Evolutionary conservation across 345 rosid species (phyloP), one percentile per base, ranked within the genome.

Genomic region (Ceriops tagal): DNA sequence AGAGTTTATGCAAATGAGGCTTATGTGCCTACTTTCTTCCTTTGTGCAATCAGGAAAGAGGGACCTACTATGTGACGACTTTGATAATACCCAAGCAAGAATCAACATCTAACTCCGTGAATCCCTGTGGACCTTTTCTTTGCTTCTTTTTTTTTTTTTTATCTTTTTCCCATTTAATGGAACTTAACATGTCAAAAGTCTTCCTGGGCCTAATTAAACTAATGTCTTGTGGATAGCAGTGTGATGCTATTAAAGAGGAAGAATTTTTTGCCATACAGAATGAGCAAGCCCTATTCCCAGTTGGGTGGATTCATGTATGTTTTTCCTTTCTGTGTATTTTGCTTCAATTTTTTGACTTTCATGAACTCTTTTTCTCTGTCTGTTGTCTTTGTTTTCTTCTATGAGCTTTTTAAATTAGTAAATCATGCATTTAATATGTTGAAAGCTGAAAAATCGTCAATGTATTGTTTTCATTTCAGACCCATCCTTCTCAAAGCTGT

Each of bases 401-500:
- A 21, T n/a, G 8, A 21, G 5, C 8, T 47, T 47, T 46, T 28
- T 16, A 30, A 46, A 28, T 39, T 56, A 0, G 30, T 27, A 28
- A 51, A 49, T 28, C 22, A 58, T 69, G 56, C 28, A 24, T 71
- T 27, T 19, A 28, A 51, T 19, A 7, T 57, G 4, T 22, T 71
- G 30, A 49, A 62, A 35, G 8, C 49, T 39, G 9, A 55, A 55
- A 27, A 18, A 19, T 30, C 3, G 49, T 4, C 56, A 7, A 5
- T 56, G 61, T 69, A 49, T 58, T 73, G 49, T 46, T 11, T 73
- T 28, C 55, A 21, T 82, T 75, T 61, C 89, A 92, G 98, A 92
- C 96, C 52, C 98, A 92, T 81, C 98, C 98, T 76, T 84, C 96
- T 76, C 98, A 92, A 73, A 84, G 86, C 70, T 92, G 98, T 79